These are phyloP conservation scores for Leccinum subrobustum DNA, from an alignment of 1,284 basidiomycete genomes.

Conservation along the genomic window DNA sequence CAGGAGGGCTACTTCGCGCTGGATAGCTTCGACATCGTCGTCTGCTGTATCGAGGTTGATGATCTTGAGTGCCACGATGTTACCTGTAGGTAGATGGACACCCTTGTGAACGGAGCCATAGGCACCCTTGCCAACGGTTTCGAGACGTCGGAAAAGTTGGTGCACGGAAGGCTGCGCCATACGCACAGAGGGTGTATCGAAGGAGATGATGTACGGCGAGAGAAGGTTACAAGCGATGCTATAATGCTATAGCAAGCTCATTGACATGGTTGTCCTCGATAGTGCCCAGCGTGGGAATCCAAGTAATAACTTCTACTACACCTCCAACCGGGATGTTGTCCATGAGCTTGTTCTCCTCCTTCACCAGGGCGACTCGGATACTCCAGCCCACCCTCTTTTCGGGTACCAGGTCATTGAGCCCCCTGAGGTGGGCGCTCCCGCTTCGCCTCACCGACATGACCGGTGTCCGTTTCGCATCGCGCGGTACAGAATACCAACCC, in stretches of 20 bases:
- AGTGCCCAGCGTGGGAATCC: conserved; percentile 22
- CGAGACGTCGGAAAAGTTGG: conserved; percentile 64
- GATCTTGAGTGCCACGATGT: conserved; percentile 94
- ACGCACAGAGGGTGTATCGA: conserved; percentile 1
- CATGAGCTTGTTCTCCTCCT: conserved; percentile 21
- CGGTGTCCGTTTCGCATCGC: conserved; percentile 34
- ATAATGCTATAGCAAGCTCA: neutral
- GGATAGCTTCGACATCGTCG: conserved; percentile 96
- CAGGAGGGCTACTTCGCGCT: conserved; percentile 92
- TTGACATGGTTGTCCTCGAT: neutral
- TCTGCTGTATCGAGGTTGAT: conserved; percentile 97
- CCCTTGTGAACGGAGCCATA: conserved; percentile 97
- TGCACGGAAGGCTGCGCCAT: conserved; percentile 53
- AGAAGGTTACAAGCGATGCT: neutral
- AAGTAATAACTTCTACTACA: neutral
- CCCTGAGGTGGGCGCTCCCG: conserved; percentile 26
- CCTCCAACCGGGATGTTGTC: conserved; percentile 18
- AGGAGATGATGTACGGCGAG: conserved; percentile 1
- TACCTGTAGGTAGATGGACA: conserved; percentile 79
- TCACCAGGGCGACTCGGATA: conserved; percentile 26
- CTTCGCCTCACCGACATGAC: conserved; percentile 21
- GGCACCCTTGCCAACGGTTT: conserved; percentile 89
- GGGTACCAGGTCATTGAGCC: conserved; percentile 14
- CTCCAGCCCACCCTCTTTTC: conserved; percentile 19
- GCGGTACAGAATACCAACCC: conserved; percentile 37